These are phyloP conservation scores for Pleurotus cornucopiae DNA, from an alignment of 768 basidiomycete species.

Conservation along the genomic window DNA sequence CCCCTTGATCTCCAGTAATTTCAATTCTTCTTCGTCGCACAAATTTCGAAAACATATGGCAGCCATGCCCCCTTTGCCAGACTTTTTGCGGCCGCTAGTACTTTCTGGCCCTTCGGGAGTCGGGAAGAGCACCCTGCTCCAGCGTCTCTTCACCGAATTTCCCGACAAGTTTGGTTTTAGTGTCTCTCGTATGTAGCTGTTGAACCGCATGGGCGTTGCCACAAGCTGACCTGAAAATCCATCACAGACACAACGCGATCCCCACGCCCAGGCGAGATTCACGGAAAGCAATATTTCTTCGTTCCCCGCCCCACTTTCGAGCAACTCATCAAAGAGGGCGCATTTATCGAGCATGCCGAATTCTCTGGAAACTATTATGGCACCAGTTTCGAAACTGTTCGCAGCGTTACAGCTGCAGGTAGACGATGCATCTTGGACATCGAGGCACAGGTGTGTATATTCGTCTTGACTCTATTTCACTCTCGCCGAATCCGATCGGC, in stretches of 20 bases:
- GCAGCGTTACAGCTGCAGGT: conserved; percentile 60
- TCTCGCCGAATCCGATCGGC: no score
- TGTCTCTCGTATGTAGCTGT: conserved; percentile 70
- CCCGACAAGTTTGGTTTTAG: conserved; percentile 90
- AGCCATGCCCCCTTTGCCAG: conserved; percentile 12
- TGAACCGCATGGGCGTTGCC: conserved; percentile 1
- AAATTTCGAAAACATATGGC: conserved; percentile 1
- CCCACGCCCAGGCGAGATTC: conserved; percentile 75
- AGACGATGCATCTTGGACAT: conserved; percentile 92
- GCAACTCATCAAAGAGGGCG: conserved; percentile 59
- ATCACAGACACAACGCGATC: conserved; percentile 80
- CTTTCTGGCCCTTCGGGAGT: conserved; percentile 91
- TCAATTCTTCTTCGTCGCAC: neutral
- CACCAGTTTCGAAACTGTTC: conserved; percentile 79
- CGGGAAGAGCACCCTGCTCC: conserved; percentile 89
- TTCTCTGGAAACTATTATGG: conserved; percentile 93
- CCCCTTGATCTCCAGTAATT: neutral
- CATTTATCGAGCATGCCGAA: conserved; percentile 92
- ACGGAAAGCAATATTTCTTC: conserved; percentile 89
- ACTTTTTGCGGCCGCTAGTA: conserved; percentile 72
- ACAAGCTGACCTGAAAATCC: conserved; percentile 11
- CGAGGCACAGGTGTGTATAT: conserved; percentile 76
- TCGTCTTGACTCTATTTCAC: neutral
- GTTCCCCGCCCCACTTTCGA: conserved; percentile 68
- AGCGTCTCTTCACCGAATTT: conserved; percentile 72